A percentile compares a stretch with the other conserved stretches of the same genome.
Evolutionary conservation across 129 eudicot genomes (phyloP).

Genomic region (Rutidosis leptorrhynchoides): DNA sequence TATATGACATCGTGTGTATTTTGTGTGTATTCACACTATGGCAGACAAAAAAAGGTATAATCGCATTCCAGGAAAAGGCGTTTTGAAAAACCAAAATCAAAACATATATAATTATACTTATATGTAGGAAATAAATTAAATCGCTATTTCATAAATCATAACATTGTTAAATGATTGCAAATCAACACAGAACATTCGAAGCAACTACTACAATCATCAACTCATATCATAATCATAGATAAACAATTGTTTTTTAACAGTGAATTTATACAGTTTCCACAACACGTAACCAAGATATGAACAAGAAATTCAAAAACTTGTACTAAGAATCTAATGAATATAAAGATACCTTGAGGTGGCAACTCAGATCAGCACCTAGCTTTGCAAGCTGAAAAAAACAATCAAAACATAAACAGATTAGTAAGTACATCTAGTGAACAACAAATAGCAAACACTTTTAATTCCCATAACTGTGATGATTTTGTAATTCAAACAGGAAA

Average conservation of each 20-base stretch:
- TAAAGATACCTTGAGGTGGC: conserved; percentile 55
- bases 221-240: too few species aligned
- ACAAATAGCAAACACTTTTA: not conserved
- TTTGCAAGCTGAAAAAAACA: conserved; percentile 51
- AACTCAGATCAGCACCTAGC: conserved; percentile 65
- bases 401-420: not conserved
- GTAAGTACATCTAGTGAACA: not conserved
- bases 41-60: not conserved
- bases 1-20: not conserved
- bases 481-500: not conserved
- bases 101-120: not conserved
- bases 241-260: too few species aligned
- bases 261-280: not conserved
- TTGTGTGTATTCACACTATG: not conserved
- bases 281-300: not conserved
- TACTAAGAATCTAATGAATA: not conserved
- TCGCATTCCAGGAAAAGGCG: not conserved
- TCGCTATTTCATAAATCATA: not conserved
- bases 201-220: not conserved
- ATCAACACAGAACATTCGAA: not conserved
- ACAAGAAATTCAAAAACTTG: not conserved
- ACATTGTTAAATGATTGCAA: not conserved
- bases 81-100: not conserved
- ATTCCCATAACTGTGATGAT: not conserved
- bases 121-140: too few species aligned